Evolutionary conservation across 2,329 filamentous ascomycete genomes (phyloP), one percentile per base, ranked within the genome.

Genomic region (Lasiodiplodia gonubiensis): DNA sequence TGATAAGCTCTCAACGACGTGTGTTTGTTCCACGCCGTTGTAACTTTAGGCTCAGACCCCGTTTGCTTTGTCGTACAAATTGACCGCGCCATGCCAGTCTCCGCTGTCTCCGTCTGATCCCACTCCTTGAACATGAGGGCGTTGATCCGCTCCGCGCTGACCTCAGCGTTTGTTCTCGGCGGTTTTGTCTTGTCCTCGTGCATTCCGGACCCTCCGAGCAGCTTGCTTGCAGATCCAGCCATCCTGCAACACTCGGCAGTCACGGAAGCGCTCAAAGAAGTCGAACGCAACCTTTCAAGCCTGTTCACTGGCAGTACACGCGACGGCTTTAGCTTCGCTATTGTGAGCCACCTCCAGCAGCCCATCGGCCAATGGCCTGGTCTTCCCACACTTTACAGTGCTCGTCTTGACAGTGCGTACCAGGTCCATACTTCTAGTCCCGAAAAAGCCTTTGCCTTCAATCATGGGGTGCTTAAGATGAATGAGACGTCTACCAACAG

Each of bases 311-410:
- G 72, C 16, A 70, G 68, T 2, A 76, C 74, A 1, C 68, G 72
- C 7, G 75, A 77, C 71, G 74, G 74, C 6, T 64, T 76, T 23
- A 75, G 72, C 54, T 73, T 77, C 35, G 75, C 73, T 2, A 64
- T 77, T 18, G 75, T 75, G 70, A 51, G 74, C 21, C 51, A 4
- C 10, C 53, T 57, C 21, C 4, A 49, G 46, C 39, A 37, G 37
- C 8, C 18, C 39, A n/a, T 14, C 2, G 7, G 23, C 21, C 23
- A n/a, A n/a, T n/a, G 3, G 23, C 12, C 30, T 14, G 6, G 30
- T 8, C 18, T 18, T 21, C 30, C 30, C 14, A 37, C 5, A 35
- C 7, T 23, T 33, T 10, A 35, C 14, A 21, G 49, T 33, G 21
- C 21, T 59, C 33, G 53, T 35, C 61, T 53, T 30, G 27, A 23